Base-by-base conservation (phyloP, 2,329 filamentous ascomycete species). In the Knufia petricola region DNA sequence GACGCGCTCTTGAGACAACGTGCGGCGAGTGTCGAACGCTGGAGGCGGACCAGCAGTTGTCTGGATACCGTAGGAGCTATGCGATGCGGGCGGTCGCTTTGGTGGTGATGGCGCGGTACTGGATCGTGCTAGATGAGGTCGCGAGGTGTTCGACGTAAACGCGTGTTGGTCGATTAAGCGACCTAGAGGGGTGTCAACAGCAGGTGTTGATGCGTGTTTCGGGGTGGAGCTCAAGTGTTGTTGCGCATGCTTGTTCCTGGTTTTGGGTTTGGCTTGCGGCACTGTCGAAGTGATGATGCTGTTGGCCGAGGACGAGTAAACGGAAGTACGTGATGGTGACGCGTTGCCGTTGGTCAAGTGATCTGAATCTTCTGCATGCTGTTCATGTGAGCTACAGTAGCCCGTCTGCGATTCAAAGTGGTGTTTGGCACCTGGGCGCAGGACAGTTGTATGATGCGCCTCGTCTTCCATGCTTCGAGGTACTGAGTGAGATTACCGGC, bases 31-130 rank as follows among this genome's bases (percentile, higher is more conserved):
- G 51, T 71, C 69, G 50, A 73, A 65, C n/a, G 71, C 68, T 50
- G 73, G 69, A 45, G 72, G 72, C 39, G 74, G 72, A 51, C 72
- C 73, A 58, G 66, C 63, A 49, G 65, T 68, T 24, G 69, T 72
- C 59, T 71, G 69, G 64, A 75, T 71, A 57, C 71, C 70, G 66
- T 71, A 65, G 46, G 67, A 69, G 55, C 68, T 71, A 53, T 67
- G 66, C 42, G 71, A 73, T 20, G 70, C 70, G 34, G 71, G 72
- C 24, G 70, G 65, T 54, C 67, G 61, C 61, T 64, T 64, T 30
- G 51, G 50, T 30, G 51, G 50, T 13, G 48, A 50, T n/a, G 46
- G 44, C 17, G 44, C 44, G 2, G 44, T 38, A 20, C 15, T 24
- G 17, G 34, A 28, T 30, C 44, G 31, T 23, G 21, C 3, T 20